These are phyloP conservation scores for Panellus pusillus DNA, from an alignment of 768 basidiomycete species.

Conservation along the genomic window DNA sequence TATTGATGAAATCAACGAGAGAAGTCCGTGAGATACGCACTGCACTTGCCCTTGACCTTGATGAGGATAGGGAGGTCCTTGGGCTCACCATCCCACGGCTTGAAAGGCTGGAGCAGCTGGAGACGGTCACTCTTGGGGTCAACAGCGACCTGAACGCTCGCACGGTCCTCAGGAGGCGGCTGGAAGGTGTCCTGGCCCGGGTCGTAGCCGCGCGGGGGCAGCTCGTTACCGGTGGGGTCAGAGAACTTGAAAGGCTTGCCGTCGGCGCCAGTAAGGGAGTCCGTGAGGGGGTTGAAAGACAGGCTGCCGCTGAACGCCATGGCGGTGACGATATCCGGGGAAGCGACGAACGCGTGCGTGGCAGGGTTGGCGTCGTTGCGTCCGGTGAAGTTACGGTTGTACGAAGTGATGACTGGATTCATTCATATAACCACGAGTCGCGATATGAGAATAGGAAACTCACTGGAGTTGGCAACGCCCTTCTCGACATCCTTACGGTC, in stretches of 20 bases:
- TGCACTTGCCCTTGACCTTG: constrained; percentile 99
- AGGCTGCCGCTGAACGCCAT: constrained; percentile 93
- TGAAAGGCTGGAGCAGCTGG: constrained; percentile 79
- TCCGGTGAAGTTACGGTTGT: constrained; percentile 99
- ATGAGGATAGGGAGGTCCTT: constrained; percentile 89
- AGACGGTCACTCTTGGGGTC: constrained; percentile 76
- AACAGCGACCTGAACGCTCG: constrained; percentile 83
- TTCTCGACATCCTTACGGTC: constrained; percentile 95
- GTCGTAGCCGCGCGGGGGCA: constrained; percentile 95
- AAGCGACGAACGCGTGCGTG: constrained; percentile 95
- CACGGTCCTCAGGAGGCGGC: constrained; percentile 84
- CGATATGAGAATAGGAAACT: constrained; percentile 28
- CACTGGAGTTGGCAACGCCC: constrained; percentile 95
- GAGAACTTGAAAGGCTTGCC: constrained; percentile 98
- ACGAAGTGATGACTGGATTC: constrained; percentile 87
- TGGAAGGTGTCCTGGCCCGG: constrained; percentile 98
- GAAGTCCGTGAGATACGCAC: constrained; percentile 43
- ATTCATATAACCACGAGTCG: not conserved
- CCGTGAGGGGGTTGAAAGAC: constrained; percentile 95
- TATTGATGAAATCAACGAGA: not conserved
- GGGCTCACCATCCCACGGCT: constrained; percentile 92
- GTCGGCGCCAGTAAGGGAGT: constrained; percentile 82
- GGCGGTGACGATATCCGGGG: constrained; percentile 94
- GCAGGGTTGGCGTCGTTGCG: constrained; percentile 99
- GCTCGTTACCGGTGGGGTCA: constrained; percentile 87